phyloP scores from a whole-genome alignment of 805 yeast genomes.

The Metschnikowia vanudenii region DNA sequence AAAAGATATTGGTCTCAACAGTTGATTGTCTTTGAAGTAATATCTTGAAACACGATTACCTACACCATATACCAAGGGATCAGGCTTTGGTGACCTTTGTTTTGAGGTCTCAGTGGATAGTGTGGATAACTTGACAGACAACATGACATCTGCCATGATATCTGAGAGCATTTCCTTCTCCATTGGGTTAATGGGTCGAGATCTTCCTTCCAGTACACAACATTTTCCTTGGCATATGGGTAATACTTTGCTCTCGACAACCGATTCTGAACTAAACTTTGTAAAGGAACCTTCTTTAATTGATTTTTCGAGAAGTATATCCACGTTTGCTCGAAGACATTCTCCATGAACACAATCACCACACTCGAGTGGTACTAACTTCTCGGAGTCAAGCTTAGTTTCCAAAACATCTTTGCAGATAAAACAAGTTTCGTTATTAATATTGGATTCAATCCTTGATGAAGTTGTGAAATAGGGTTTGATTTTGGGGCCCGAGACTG shows the following conservation, averaged over 20 bases:
- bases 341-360: conserved; percentile 58
- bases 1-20: conserved; percentile 11
- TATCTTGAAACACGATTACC: conserved; percentile 13
- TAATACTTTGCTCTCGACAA: conserved; percentile 5
- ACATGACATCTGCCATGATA: conserved; percentile 14
- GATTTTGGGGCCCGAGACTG: conserved; percentile 11
- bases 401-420: conserved; percentile 54
- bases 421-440: conserved; percentile 31
- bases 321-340: conserved; percentile 38
- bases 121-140: conserved; percentile 13
- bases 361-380: conserved; percentile 49
- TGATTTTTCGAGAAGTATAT: conserved; percentile 12
- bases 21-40: conserved; percentile 12
- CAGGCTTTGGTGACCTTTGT: not conserved
- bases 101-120: not conserved
- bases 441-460: not conserved
- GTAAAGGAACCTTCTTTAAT: conserved; percentile 1
- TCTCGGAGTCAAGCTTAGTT: conserved; percentile 44
- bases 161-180: conserved; percentile 8
- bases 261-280: not conserved
- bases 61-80: conserved; percentile 5
- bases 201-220: conserved; percentile 5
- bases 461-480: conserved; percentile 12
- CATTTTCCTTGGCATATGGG: conserved; percentile 15
- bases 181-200: conserved; percentile 10